Conservation (phyloP, 352 stramenopile species). For the Phytophthora fragariaefolia region DNA sequence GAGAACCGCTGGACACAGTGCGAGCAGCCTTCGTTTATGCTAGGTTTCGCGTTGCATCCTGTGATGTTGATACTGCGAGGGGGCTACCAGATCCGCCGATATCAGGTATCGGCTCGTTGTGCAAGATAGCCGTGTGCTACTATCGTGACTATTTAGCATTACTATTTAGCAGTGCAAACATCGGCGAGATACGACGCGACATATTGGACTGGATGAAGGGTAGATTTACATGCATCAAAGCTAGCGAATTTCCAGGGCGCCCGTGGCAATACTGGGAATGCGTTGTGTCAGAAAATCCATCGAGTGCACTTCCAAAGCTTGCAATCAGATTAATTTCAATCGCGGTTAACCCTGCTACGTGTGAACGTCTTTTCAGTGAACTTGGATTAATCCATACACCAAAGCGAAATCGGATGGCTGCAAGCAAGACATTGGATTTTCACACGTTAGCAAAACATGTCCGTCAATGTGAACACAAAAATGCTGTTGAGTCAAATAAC, state of each 20-base stretch:
- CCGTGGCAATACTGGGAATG: conserved; percentile 13
- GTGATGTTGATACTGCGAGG: not conserved
- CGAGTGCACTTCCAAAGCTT: conserved; percentile 1
- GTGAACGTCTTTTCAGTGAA: conserved; percentile 11
- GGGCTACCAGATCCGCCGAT: not conserved
- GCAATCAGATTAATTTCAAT: conserved; percentile 11
- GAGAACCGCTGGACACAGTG: not conserved
- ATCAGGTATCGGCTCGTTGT: not conserved
- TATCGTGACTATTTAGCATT: no score
- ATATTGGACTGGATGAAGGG: not conserved
- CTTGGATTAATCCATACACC: conserved; percentile 10
- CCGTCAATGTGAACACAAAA: not conserved
- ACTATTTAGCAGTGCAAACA: not conserved
- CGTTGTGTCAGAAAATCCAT: conserved; percentile 1
- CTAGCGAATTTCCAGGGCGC: not conserved
- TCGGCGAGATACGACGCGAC: not conserved
- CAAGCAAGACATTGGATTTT: not conserved
- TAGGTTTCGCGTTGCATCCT: not conserved
- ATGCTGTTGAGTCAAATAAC: not conserved
- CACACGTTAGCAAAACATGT: conserved; percentile 11
- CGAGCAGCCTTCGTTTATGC: not conserved
- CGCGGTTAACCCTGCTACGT: conserved; percentile 12
- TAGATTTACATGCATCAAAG: not conserved
- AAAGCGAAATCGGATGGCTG: conserved; percentile 1
- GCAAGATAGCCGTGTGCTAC: not conserved